These are phyloP conservation scores for Penicillium daleae DNA, from an alignment of 495 filamentous ascomycete species.

Conservation along the genomic window DNA sequence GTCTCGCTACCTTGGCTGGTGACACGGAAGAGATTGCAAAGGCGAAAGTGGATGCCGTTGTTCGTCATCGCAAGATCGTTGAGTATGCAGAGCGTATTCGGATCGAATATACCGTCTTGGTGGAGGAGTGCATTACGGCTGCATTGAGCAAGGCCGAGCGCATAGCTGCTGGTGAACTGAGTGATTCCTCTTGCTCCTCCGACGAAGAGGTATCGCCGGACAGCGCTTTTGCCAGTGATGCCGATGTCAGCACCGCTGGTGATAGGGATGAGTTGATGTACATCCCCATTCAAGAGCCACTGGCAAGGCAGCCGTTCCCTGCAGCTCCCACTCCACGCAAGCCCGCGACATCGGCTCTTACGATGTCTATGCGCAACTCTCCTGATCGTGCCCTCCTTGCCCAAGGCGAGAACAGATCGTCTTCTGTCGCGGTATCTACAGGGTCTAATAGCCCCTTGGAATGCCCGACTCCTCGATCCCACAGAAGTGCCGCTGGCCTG, in stretches of 20 bases:
- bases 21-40: conserved; percentile 84
- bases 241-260: neutral
- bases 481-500: conserved; percentile 67
- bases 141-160: conserved; percentile 88
- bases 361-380: conserved; percentile 49
- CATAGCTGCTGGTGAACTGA: conserved; percentile 83
- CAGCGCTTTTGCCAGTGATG: conserved; percentile 7
- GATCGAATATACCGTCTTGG: conserved; percentile 84
- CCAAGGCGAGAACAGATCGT: conserved; percentile 51
- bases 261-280: conserved; percentile 5
- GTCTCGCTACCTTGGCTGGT: conserved; percentile 80
- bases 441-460: conserved; percentile 90
- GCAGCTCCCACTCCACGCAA: conserved; percentile 29
- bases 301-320: conserved; percentile 21
- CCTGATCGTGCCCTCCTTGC: conserved; percentile 36
- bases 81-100: conserved; percentile 97
- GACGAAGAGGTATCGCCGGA: conserved; percentile 51
- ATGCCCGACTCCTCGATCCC: conserved; percentile 87
- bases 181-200: conserved; percentile 68
- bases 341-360: conserved; percentile 42
- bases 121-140: conserved; percentile 92
- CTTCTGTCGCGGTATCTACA: conserved; percentile 67
- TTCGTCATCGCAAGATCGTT: conserved; percentile 88
- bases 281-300: conserved; percentile 12
- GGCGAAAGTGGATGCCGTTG: conserved; percentile 88